Percentiles rank a stretch among this genome's conserved stretches.
These are phyloP conservation scores for Dioscorea cayenensis DNA, from an alignment of 116 monocot genomes.

Conservation along the genomic window DNA sequence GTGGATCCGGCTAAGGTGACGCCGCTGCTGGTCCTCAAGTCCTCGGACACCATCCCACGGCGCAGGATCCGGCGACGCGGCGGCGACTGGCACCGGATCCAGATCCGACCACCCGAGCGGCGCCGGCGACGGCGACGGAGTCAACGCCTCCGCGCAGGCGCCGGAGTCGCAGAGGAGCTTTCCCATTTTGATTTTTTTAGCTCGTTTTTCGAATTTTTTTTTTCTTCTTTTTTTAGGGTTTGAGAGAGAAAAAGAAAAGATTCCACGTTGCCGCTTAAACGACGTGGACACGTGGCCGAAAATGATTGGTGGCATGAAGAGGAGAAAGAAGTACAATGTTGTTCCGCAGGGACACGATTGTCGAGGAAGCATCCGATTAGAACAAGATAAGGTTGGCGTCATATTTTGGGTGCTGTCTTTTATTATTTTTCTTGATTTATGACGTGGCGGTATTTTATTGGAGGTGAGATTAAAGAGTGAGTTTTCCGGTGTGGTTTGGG, in stretches of 20 bases:
- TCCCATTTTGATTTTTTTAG: constrained; percentile 28
- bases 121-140: constrained; percentile 15
- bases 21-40: constrained; percentile 78
- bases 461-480: no score
- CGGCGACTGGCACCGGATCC: background rate
- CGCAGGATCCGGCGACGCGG: background rate
- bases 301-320: background rate
- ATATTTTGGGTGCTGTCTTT: no score
- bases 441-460: no score
- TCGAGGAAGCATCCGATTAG: background rate
- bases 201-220: background rate
- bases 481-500: no score
- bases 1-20: constrained; percentile 44
- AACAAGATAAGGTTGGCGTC: no score
- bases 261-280: background rate
- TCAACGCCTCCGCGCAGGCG: constrained; percentile 27
- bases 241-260: no score
- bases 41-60: constrained; percentile 63
- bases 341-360: background rate
- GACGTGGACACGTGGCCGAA: background rate
- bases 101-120: constrained; percentile 27
- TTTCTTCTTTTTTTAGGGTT: background rate
- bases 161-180: constrained; percentile 55
- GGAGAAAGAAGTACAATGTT: background rate
- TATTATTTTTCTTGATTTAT: no score